A percentile compares a stretch with the other conserved stretches of the same genome.
These are phyloP conservation scores for Atalantia buxifolia DNA, from an alignment of 345 rosid species.

Conservation along the genomic window DNA sequence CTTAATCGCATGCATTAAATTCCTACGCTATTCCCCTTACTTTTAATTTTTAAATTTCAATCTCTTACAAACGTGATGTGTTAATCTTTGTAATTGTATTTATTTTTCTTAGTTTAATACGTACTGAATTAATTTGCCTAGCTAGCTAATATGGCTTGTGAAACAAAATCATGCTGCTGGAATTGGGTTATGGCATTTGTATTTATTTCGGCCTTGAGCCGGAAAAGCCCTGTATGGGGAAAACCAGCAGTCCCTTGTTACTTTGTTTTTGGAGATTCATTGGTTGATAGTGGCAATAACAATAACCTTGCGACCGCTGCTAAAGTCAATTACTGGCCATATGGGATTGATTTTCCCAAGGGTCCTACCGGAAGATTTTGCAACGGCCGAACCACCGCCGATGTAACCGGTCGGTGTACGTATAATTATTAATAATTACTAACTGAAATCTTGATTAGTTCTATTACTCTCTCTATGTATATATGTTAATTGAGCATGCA, in stretches of 20 bases:
- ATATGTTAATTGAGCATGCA: too few species aligned
- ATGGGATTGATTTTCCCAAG: constrained; percentile 15
- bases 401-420: neutral
- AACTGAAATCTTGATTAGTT: too few species aligned
- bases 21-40: neutral
- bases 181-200: neutral
- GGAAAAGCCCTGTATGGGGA: neutral
- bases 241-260: constrained; percentile 19
- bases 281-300: constrained; percentile 23
- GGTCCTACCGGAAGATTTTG: constrained; percentile 23
- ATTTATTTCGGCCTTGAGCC: neutral
- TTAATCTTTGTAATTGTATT: neutral
- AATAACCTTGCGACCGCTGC: neutral
- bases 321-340: constrained; percentile 16
- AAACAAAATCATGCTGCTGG: neutral
- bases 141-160: neutral
- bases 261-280: constrained; percentile 27
- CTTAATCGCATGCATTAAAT: neutral
- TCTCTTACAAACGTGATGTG: neutral
- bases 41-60: neutral
- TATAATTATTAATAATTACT: too few species aligned
- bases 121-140: too few species aligned
- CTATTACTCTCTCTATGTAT: too few species aligned
- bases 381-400: constrained; percentile 12
- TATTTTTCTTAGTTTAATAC: neutral